A percentile compares a stretch with the other conserved stretches of the same genome.
phyloP scores from a whole-genome alignment of 768 basidiomycete genomes.

The Holtermannia corniformis region DNA sequence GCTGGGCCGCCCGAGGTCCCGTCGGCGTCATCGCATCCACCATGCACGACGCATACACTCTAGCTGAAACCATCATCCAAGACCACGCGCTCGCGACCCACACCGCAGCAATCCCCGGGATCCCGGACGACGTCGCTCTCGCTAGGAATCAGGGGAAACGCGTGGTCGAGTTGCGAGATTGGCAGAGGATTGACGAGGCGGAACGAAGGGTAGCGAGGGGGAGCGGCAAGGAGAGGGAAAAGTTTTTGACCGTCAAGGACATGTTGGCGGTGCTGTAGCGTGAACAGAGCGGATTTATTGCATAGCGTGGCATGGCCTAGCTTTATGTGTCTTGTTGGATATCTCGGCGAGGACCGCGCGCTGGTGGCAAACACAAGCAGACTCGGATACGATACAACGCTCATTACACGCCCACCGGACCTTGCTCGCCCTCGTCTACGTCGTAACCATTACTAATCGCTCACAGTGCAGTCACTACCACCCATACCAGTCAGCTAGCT shows the following conservation, averaged over 20 bases:
- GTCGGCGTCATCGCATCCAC: slow-evolving; percentile 84
- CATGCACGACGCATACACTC: slow-evolving; percentile 81
- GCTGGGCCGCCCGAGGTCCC: slow-evolving; percentile 88
- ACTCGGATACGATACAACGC: no score
- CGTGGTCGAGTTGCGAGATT: slow-evolving; percentile 60
- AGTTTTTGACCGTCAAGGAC: slow-evolving; percentile 41
- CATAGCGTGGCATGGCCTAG: no score
- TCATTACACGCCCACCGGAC: no score
- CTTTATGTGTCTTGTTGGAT: no score
- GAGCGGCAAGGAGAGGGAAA: slow-evolving; percentile 44
- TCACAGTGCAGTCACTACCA: no score
- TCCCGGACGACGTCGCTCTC: slow-evolving; percentile 46
- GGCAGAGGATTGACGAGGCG: slow-evolving; percentile 64
- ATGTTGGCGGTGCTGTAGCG: slow-evolving; percentile 41
- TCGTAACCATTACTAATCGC: no score
- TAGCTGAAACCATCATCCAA: slow-evolving; percentile 59
- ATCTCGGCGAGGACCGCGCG: no score
- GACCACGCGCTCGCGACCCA: slow-evolving; percentile 46
- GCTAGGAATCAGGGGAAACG: slow-evolving; percentile 9
- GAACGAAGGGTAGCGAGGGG: slow-evolving; percentile 54
- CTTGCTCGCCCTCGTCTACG: no score
- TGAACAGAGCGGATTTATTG: no score
- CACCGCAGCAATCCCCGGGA: slow-evolving; percentile 45
- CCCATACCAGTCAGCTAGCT: no score
- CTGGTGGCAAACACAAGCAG: no score